Conservation (phyloP, 1,284 basidiomycete genomes). For the Waitea zeae region DNA sequence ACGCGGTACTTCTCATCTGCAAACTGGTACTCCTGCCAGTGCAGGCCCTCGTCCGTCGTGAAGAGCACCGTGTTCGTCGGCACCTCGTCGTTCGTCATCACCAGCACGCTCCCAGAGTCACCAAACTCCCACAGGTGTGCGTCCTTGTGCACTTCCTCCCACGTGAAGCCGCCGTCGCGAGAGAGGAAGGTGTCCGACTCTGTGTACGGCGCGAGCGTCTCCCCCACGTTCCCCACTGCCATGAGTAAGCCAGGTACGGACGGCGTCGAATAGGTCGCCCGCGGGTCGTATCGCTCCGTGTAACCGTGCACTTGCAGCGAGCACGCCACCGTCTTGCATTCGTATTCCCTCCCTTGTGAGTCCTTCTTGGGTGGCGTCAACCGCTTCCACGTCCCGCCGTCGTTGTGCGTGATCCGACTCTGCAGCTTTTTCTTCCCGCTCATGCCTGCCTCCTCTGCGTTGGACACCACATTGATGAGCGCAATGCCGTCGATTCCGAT, state of each 20-base stretch:
- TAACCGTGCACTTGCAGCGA: conserved; percentile 89
- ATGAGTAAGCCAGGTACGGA: conserved; percentile 87
- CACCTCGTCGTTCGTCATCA: conserved; percentile 92
- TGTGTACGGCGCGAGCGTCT: conserved; percentile 62
- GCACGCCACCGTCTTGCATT: conserved; percentile 66
- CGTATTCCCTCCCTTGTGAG: conserved; percentile 61
- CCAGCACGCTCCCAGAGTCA: conserved; percentile 85
- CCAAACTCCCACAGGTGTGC: conserved; percentile 98
- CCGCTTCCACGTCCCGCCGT: conserved; percentile 84
- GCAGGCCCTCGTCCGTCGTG: conserved; percentile 76
- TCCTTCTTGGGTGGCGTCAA: conserved; percentile 64
- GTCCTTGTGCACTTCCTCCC: conserved; percentile 97
- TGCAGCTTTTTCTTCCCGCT: conserved; percentile 67
- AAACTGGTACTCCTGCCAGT: conserved; percentile 84
- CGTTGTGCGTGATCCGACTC: conserved; percentile 90
- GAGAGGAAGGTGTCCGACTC: conserved; percentile 94
- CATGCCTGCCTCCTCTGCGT: conserved; percentile 61
- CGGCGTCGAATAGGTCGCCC: conserved; percentile 85
- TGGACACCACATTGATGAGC: conserved; percentile 79
- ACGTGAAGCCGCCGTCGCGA: conserved; percentile 92
- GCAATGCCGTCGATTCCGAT: conserved; percentile 92
- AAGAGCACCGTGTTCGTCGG: conserved; percentile 82
- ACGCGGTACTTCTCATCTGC: conserved; percentile 61
- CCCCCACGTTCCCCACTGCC: conserved; percentile 95
- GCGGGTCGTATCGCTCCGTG: conserved; percentile 81